Percentiles rank a stretch among this genome's conserved stretches.
These are phyloP conservation scores for Parmales sp. DNA, from an alignment of 108 stramenopile genomes.

Conservation along the genomic window DNA sequence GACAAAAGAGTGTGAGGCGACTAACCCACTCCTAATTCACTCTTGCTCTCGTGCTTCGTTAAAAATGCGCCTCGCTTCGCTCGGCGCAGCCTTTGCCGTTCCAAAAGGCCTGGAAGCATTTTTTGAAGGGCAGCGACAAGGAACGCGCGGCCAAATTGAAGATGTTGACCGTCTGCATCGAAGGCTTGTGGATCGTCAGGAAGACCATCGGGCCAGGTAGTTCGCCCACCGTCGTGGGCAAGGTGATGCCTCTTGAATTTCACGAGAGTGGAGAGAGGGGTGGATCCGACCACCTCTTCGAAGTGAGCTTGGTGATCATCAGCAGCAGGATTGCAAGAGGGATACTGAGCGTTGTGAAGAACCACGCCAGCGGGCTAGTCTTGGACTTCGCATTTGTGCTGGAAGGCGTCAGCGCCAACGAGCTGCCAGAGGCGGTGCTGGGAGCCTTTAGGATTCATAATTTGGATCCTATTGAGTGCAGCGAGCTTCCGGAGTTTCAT, in stretches of 20 bases:
- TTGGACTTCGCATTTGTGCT: slow-evolving; percentile 82
- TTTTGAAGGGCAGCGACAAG: slow-evolving; percentile 66
- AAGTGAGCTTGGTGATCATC: slow-evolving; percentile 73
- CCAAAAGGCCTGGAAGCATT: slow-evolving; percentile 61
- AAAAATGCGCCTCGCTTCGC: too few relatives aligned
- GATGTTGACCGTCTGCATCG: slow-evolving; percentile 69
- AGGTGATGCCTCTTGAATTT: slow-evolving; percentile 76
- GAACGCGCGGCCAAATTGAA: slow-evolving; percentile 76
- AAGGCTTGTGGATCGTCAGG: slow-evolving; percentile 82
- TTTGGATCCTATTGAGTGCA: slow-evolving; percentile 46
- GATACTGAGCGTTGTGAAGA: slow-evolving; percentile 75
- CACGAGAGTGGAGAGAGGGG: too few relatives aligned
- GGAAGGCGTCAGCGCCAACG: slow-evolving; percentile 60
- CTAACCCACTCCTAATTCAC: too few relatives aligned
- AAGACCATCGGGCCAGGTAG: slow-evolving; percentile 77
- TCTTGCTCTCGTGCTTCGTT: too few relatives aligned
- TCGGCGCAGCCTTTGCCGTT: too few relatives aligned
- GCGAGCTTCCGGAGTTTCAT: not conserved
- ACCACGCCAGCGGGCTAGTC: slow-evolving; percentile 59
- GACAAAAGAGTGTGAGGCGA: too few relatives aligned
- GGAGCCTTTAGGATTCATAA: slow-evolving; percentile 65
- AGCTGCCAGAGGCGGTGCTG: slow-evolving; percentile 73
- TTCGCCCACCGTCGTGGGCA: slow-evolving; percentile 68
- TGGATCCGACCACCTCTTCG: slow-evolving; percentile 40
- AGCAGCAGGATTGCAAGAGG: slow-evolving; percentile 72